phyloP scores from a whole-genome alignment of 1,284 basidiomycete species.

The Pseudozyma pruni region DNA sequence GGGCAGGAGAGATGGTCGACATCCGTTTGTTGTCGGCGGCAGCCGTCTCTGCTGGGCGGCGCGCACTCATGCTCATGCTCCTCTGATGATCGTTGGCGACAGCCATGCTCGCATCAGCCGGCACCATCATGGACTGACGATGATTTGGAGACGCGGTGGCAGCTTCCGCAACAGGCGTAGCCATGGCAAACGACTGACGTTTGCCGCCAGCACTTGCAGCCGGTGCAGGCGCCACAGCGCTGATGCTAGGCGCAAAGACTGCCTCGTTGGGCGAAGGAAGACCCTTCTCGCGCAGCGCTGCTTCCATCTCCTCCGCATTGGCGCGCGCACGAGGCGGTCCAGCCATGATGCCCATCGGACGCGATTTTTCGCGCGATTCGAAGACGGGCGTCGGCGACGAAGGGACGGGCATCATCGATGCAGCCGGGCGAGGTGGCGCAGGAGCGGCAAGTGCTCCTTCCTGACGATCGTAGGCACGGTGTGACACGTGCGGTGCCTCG shows the following conservation, averaged over 20 bases:
- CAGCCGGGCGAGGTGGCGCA: slow-evolving; percentile 25
- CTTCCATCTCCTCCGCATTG: slow-evolving; percentile 63
- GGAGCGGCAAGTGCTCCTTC: slow-evolving; percentile 32
- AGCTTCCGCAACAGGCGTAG: slow-evolving; percentile 8
- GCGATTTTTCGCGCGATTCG: slow-evolving; percentile 65
- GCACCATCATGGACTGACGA: slow-evolving; percentile 46
- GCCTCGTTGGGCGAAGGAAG: slow-evolving; percentile 37
- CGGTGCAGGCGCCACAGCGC: slow-evolving; percentile 22
- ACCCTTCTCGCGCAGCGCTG: slow-evolving; percentile 50
- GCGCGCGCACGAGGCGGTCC: slow-evolving; percentile 63
- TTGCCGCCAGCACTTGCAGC: slow-evolving; percentile 21
- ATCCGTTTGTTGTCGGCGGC: slow-evolving; percentile 15
- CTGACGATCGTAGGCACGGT: slow-evolving; percentile 53
- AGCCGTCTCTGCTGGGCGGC: slow-evolving; percentile 20
- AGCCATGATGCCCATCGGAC: slow-evolving; percentile 60
- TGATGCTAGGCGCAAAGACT: slow-evolving; percentile 22
- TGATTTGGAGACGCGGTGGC: slow-evolving; percentile 13
- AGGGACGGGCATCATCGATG: slow-evolving; percentile 27
- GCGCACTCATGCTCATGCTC: slow-evolving; percentile 49
- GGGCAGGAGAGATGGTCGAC: slow-evolving; percentile 25
- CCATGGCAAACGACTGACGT: slow-evolving; percentile 23
- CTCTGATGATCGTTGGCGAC: slow-evolving; percentile 52
- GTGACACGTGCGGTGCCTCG: slow-evolving; percentile 60
- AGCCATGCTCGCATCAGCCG: slow-evolving; percentile 34
- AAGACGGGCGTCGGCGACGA: slow-evolving; percentile 64